A percentile compares a stretch with the other conserved stretches of the same genome.
Evolutionary conservation across 2,329 filamentous ascomycete genomes (phyloP).

Genomic region (Zopfia rhizophila): DNA sequence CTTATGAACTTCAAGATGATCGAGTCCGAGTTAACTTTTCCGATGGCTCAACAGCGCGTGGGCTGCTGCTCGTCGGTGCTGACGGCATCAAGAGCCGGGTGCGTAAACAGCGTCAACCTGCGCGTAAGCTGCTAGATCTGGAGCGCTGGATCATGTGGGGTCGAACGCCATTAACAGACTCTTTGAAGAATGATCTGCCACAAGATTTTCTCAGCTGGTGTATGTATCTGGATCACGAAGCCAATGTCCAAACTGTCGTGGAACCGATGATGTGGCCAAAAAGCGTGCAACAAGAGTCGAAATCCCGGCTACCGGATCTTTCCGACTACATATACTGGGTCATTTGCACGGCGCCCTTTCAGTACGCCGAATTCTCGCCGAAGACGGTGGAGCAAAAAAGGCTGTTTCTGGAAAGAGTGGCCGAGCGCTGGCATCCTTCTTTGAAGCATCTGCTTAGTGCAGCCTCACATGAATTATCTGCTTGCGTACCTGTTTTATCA

Average conservation of each 20-base stretch:
- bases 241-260: slow-evolving; percentile 17
- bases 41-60: slow-evolving; percentile 13
- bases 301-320: slow-evolving; percentile 17
- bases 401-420: slow-evolving; percentile 8
- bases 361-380: slow-evolving; percentile 3
- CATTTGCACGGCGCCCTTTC: slow-evolving; percentile 20
- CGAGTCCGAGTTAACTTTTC: slow-evolving; percentile 17
- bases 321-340: slow-evolving; percentile 48
- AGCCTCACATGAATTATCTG: slow-evolving; percentile 32
- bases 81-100: slow-evolving; percentile 42
- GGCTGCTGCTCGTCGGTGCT: slow-evolving; percentile 16
- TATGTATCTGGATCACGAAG: slow-evolving; percentile 17
- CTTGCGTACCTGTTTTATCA: slow-evolving; percentile 46
- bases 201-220: slow-evolving; percentile 19
- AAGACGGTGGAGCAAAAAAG: slow-evolving; percentile 17
- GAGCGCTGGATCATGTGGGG: slow-evolving; percentile 52
- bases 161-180: slow-evolving; percentile 46
- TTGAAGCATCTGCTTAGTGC: slow-evolving; percentile 14
- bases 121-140: slow-evolving; percentile 45
- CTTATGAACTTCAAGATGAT: slow-evolving; percentile 27
- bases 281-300: slow-evolving; percentile 10
- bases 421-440: slow-evolving; percentile 16
- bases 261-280: slow-evolving; percentile 18
- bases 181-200: slow-evolving; percentile 21
- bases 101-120: slow-evolving; percentile 45